These are phyloP conservation scores for Rhizopogon rudus DNA, from an alignment of 768 basidiomycete genomes.

Conservation along the genomic window DNA sequence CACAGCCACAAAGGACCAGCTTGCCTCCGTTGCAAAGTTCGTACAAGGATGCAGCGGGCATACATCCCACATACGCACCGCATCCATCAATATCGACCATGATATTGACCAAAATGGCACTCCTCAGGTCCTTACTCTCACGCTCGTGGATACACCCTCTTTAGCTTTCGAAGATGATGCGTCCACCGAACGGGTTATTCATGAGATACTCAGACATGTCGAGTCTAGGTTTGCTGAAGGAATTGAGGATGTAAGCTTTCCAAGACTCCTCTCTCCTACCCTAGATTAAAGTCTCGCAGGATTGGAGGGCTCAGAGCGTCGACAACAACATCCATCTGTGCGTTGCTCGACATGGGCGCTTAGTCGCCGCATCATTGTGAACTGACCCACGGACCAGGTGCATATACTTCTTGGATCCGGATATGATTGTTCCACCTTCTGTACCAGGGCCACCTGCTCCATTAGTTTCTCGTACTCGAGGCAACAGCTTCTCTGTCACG, in stretches of 20 bases:
- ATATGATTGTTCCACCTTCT: conserved; percentile 68
- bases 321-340: conserved; percentile 83
- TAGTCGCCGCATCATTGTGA: conserved; percentile 10
- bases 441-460: conserved; percentile 64
- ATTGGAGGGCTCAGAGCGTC: conserved; percentile 62
- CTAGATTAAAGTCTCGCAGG: conserved; percentile 38
- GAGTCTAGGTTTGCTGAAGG: conserved; percentile 71
- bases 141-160: conserved; percentile 79
- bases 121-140: conserved; percentile 52
- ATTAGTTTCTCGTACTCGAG: conserved; percentile 61
- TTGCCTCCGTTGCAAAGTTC: conserved; percentile 76
- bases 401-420: conserved; percentile 85
- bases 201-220: conserved; percentile 66
- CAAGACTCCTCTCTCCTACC: conserved; percentile 12
- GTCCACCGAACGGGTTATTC: conserved; percentile 55
- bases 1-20: conserved; percentile 65
- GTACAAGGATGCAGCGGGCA: conserved; percentile 70
- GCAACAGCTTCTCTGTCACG: conserved; percentile 65
- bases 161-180: conserved; percentile 68
- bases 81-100: conserved; percentile 67
- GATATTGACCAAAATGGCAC: conserved; percentile 43
- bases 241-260: conserved; percentile 66
- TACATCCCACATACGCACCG: conserved; percentile 66
- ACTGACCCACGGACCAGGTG: conserved; percentile 45
- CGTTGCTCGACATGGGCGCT: conserved; percentile 32